Conservation (phyloP, 2,329 filamentous ascomycete genomes). For the Neonectria faginata region DNA sequence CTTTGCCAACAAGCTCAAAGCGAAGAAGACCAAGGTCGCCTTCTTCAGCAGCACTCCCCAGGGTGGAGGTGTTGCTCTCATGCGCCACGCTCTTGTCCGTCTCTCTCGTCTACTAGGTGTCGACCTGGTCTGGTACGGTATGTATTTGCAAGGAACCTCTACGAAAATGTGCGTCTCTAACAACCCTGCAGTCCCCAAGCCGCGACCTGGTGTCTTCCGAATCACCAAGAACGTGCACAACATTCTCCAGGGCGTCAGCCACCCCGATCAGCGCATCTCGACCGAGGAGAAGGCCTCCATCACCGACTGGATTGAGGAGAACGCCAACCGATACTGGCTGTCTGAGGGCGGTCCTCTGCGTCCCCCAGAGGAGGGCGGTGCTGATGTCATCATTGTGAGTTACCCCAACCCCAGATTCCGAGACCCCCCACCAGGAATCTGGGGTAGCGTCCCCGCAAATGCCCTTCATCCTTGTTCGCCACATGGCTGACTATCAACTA, state of each 20-base stretch:
- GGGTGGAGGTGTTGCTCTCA: conserved; percentile 84
- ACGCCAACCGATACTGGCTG: conserved; percentile 81
- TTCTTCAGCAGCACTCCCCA: conserved; percentile 86
- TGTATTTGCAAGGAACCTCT: conserved; percentile 35
- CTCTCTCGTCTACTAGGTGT: conserved; percentile 75
- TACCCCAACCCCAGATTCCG: not conserved
- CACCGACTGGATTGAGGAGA: conserved; percentile 77
- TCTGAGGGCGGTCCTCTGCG: conserved; percentile 74
- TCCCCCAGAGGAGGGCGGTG: conserved; percentile 74
- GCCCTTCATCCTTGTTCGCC: not conserved
- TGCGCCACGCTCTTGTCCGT: conserved; percentile 82
- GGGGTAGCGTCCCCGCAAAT: conserved; percentile 13
- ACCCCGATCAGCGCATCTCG: conserved; percentile 72
- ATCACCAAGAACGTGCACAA: conserved; percentile 92
- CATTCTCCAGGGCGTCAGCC: conserved; percentile 83
- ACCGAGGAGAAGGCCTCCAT: conserved; percentile 71
- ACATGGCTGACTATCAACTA: conserved; percentile 39
- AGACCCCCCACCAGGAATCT: not conserved
- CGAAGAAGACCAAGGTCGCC: conserved; percentile 74
- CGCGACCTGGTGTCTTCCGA: conserved; percentile 81
- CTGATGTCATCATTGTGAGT: conserved; percentile 76
- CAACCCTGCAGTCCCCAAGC: conserved; percentile 72
- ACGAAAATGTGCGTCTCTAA: conserved; percentile 6
- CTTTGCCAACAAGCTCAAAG: conserved; percentile 72
- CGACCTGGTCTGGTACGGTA: conserved; percentile 78